Evolutionary conservation across 1,284 basidiomycete species (phyloP), one percentile per base, ranked within the genome.

Genomic region (Ceratobasidium sp.): DNA sequence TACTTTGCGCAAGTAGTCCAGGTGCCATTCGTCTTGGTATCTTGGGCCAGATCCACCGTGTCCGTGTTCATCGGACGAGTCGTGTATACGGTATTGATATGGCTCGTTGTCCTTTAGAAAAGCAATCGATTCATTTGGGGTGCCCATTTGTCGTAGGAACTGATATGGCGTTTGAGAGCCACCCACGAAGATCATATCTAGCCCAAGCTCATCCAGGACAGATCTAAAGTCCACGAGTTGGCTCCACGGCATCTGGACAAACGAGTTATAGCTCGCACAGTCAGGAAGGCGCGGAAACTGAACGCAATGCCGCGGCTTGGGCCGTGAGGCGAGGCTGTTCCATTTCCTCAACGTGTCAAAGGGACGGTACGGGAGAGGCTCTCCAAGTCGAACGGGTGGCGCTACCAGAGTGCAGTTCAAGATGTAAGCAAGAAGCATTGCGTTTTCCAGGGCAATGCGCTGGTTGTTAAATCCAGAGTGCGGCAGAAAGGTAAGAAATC

Each of bases 401-500:
- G 93, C 82, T 75, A 94, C 85, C 46, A 94, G 83, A 11, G 91
- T 94, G 73, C 92, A 90, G 81, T 91, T 90, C 69, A 93, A 85
- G 37, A 91, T 80, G 76, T 83, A 84, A 8, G 92, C 85, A 68
- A 94, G 85, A 14, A 89, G 84, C 39, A 94, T 85, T 13, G 91
- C 92, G 78, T 94, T 94, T 81, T 94, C 91, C 75, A 94, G 85
- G 31, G 91, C 89, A 76, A 95, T 92, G 46, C 92, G 88, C 82
- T 94, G 92, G 80, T 94, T 94, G 81, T 94, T 91, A 77, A 92
- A 91, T 1, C 92, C 92, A 77, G 89, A 90, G 79, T 92, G 91
- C n/a, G 90, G 90, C 37, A 92, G 83, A 72, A 74, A 80, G n/a
- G 76, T 74, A 19, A 79, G 75, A 71, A 73, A 79, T 22, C 68